phyloP scores from a whole-genome alignment of 805 yeast species.

The Wilhelminamyces savonicus region DNA sequence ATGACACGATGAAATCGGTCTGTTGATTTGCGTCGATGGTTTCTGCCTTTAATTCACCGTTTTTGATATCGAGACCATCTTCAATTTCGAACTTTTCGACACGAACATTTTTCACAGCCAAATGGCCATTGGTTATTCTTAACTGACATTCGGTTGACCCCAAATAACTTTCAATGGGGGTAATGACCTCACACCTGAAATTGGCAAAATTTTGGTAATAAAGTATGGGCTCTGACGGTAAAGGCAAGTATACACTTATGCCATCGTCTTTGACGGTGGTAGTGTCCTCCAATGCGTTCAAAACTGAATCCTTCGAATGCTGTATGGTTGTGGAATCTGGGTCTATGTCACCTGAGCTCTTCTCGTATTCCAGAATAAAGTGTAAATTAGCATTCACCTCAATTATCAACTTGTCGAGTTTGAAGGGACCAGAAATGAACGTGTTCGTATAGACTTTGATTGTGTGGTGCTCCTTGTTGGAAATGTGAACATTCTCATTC shows the following conservation, averaged over 20 bases:
- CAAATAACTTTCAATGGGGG: constrained; percentile 19
- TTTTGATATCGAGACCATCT: constrained; percentile 10
- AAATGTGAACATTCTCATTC: constrained; percentile 3
- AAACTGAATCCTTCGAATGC: too few species aligned
- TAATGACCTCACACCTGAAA: constrained; percentile 21
- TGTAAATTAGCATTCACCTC: constrained; percentile 11
- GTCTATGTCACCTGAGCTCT: too few species aligned
- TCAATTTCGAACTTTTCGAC: constrained; percentile 10
- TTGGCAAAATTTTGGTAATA: constrained; percentile 13
- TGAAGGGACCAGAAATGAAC: constrained; percentile 31
- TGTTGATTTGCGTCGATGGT: background rate
- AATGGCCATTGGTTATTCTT: constrained; percentile 21
- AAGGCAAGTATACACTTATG: too few species aligned
- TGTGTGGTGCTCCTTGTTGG: constrained; percentile 3
- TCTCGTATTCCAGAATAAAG: constrained; percentile 11
- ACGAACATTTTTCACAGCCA: constrained; percentile 22
- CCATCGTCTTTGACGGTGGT: too few species aligned
- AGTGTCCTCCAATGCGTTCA: too few species aligned
- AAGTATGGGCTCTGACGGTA: constrained; percentile 1
- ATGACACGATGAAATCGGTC: constrained; percentile 21
- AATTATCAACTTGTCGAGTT: constrained; percentile 10
- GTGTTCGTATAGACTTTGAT: constrained; percentile 15
- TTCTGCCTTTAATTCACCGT: background rate
- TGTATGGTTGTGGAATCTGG: too few species aligned
- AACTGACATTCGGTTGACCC: constrained; percentile 21